These are phyloP conservation scores for Mycena rosella DNA, from an alignment of 768 basidiomycete genomes.

Conservation along the genomic window DNA sequence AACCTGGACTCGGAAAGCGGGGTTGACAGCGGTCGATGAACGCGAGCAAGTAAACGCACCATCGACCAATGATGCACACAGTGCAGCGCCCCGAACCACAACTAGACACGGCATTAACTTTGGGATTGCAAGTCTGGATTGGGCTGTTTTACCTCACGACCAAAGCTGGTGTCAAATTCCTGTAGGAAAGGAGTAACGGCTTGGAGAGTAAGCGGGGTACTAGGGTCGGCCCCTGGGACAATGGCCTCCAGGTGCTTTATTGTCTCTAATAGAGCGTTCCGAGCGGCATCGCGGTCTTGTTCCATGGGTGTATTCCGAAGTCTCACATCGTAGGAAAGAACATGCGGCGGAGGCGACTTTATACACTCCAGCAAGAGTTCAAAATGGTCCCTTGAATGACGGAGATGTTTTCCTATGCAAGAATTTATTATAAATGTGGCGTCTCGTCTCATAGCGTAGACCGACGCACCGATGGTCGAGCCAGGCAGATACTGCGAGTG, in stretches of 20 bases:
- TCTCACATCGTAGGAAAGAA: constrained; percentile 82
- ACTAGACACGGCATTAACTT: constrained; percentile 51
- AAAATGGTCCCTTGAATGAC: constrained; percentile 90
- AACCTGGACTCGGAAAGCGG: constrained; percentile 62
- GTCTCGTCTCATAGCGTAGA: not conserved
- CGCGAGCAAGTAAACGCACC: constrained; percentile 59
- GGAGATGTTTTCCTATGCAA: too few relatives aligned
- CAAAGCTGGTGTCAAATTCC: constrained; percentile 82
- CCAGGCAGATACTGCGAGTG: constrained; percentile 86
- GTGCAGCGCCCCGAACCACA: constrained; percentile 90
- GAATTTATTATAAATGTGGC: not conserved
- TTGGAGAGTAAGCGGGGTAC: constrained; percentile 76
- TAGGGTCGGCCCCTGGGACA: constrained; percentile 61
- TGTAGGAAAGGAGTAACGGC: constrained; percentile 87
- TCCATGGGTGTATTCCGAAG: constrained; percentile 90
- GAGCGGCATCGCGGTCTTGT: constrained; percentile 70
- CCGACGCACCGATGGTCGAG: constrained; percentile 80
- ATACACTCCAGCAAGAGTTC: constrained; percentile 72
- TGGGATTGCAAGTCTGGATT: not conserved
- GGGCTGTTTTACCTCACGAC: constrained; percentile 77
- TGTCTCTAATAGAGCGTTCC: constrained; percentile 65
- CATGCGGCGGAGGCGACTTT: constrained; percentile 57
- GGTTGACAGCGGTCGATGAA: not conserved
- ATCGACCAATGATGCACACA: constrained; percentile 95
- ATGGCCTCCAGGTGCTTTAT: constrained; percentile 69